Percentiles rank a stretch among this genome's conserved stretches.
Conservation (phyloP, 495 filamentous ascomycete genomes). For the Penicillium canariense region DNA sequence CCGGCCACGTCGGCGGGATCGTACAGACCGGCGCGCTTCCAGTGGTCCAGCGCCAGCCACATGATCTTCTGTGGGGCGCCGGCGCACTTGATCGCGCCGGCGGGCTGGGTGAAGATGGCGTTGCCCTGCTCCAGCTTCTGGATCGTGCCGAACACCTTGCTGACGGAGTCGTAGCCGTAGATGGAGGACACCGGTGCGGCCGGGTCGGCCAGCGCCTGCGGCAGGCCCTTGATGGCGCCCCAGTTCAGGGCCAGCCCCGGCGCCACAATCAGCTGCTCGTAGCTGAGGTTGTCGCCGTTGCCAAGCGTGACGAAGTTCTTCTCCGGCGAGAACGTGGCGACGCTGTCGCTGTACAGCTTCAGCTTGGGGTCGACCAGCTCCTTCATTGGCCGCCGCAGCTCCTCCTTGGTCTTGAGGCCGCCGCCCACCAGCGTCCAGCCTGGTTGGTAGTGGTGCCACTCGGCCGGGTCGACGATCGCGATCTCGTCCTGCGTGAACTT, state of each 20-base stretch:
- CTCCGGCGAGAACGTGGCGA: conserved; percentile 54
- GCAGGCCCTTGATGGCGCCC: conserved; percentile 54
- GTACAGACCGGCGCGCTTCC: conserved; percentile 60
- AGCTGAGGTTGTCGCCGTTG: conserved; percentile 57
- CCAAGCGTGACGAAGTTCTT: conserved; percentile 57
- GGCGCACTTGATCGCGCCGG: conserved; percentile 65
- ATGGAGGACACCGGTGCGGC: conserved; percentile 60
- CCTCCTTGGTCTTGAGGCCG: conserved; percentile 57
- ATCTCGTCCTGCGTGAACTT: conserved; percentile 59
- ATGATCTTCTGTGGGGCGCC: conserved; percentile 69
- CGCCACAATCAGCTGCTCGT: conserved; percentile 63
- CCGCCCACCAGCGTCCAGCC: conserved; percentile 70
- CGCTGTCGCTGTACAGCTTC: conserved; percentile 56
- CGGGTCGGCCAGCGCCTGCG: conserved; percentile 56
- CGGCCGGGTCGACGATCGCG: conserved; percentile 62
- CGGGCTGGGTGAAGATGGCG: conserved; percentile 69
- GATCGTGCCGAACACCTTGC: conserved; percentile 57
- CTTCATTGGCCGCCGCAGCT: conserved; percentile 51
- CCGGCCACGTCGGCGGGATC: conserved; percentile 35
- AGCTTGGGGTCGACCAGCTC: conserved; percentile 58
- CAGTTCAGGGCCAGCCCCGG: conserved; percentile 61
- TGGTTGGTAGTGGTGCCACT: conserved; percentile 68
- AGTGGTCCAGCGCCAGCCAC: conserved; percentile 68
- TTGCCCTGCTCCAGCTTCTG: conserved; percentile 52
- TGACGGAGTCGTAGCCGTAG: conserved; percentile 59